A percentile compares a stretch with the other conserved stretches of the same genome.
Evolutionary conservation across 108 stramenopile species (phyloP).

Genomic region (Schizochytrium sp.): DNA sequence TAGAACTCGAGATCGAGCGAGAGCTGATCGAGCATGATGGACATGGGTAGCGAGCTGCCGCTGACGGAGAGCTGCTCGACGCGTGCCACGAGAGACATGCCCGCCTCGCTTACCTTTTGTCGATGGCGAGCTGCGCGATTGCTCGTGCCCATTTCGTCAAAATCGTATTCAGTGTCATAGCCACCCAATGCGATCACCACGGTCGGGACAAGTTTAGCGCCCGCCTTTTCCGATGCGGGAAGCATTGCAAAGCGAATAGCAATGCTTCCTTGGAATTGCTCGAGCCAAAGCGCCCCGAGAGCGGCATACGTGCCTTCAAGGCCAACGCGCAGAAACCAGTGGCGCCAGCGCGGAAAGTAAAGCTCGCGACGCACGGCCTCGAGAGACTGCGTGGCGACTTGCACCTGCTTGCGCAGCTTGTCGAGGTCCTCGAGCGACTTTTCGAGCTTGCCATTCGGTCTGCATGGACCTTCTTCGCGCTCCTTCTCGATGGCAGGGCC

Average conservation of each 20-base stretch:
- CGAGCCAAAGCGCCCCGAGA: background rate
- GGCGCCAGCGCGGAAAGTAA: background rate
- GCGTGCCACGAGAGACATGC: background rate
- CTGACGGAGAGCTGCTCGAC: constrained; percentile 8
- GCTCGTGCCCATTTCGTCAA: background rate
- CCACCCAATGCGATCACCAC: background rate
- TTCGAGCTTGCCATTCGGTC: background rate
- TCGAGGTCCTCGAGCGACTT: background rate
- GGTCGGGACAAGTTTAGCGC: background rate
- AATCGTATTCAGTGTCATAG: background rate
- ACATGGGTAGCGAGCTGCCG: background rate
- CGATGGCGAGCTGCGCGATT: background rate
- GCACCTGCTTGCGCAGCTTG: background rate
- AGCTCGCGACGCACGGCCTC: constrained; percentile 16
- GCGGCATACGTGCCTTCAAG: constrained; percentile 6
- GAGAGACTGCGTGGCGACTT: constrained; percentile 6
- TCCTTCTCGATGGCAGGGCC: background rate
- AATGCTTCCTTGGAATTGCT: background rate
- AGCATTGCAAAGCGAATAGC: background rate
- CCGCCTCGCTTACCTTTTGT: background rate
- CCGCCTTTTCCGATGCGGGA: background rate
- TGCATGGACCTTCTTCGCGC: background rate
- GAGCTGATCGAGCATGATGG: background rate
- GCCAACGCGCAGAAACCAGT: background rate
- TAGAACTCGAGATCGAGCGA: constrained; percentile 9